phyloP scores from a whole-genome alignment of 2,329 filamentous ascomycete genomes.

The Colletotrichum tamarilloi region DNA sequence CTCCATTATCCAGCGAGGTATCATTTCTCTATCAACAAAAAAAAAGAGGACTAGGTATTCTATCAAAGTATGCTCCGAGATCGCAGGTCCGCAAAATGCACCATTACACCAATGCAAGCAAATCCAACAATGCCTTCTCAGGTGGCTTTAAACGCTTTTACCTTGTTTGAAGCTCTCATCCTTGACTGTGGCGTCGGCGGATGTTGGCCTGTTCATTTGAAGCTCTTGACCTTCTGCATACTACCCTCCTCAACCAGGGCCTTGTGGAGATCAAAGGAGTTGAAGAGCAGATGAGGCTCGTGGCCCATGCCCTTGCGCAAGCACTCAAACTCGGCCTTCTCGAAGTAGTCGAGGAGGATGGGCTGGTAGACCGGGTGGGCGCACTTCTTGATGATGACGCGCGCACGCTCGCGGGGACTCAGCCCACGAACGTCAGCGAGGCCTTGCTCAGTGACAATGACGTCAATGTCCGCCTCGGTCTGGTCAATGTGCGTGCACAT shows the following conservation, averaged over 20 bases:
- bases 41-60: slow-evolving; percentile 1
- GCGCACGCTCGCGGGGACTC: slow-evolving; percentile 81
- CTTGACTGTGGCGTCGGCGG: slow-evolving; percentile 56
- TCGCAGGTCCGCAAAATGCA: background rate
- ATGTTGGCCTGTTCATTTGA: slow-evolving; percentile 50
- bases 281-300: slow-evolving; percentile 88
- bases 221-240: slow-evolving; percentile 82
- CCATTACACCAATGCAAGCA: slow-evolving; percentile 2
- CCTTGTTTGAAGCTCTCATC: slow-evolving; percentile 69
- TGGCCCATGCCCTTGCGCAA: slow-evolving; percentile 89
- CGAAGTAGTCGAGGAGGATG: slow-evolving; percentile 84
- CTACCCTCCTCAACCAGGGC: slow-evolving; percentile 84
- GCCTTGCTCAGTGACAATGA: slow-evolving; percentile 82
- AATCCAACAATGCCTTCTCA: background rate
- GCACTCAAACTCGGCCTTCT: slow-evolving; percentile 88
- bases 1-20: slow-evolving; percentile 30
- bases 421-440: slow-evolving; percentile 88
- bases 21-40: slow-evolving; percentile 26
- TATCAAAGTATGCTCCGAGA: background rate
- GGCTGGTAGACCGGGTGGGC: slow-evolving; percentile 87
- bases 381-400: slow-evolving; percentile 88
- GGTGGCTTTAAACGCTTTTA: background rate
- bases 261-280: slow-evolving; percentile 90
- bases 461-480: slow-evolving; percentile 91
- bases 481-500: slow-evolving; percentile 94